These are phyloP conservation scores for Penicillium hesseltinei DNA, from an alignment of 2,329 filamentous ascomycete species.

Conservation along the genomic window DNA sequence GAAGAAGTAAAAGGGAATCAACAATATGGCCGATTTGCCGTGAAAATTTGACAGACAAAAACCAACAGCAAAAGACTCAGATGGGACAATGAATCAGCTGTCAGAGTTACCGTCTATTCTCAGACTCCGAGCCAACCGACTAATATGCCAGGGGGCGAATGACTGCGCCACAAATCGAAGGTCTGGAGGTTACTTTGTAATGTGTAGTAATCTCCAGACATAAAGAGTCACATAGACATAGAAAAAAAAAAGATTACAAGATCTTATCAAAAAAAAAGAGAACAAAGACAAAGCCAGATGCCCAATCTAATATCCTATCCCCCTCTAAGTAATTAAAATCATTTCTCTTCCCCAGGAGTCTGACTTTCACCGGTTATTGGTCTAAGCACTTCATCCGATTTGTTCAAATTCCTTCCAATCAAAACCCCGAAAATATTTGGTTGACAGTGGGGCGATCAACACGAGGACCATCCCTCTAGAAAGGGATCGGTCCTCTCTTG, in stretches of 20 bases:
- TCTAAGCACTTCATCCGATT: slow-evolving; percentile 11
- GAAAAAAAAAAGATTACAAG: background rate
- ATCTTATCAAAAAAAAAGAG: background rate
- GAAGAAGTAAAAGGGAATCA: background rate
- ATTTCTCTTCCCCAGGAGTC: background rate
- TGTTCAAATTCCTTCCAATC: slow-evolving; percentile 10
- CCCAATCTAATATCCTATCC: background rate
- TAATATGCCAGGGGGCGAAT: slow-evolving; percentile 10
- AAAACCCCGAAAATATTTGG: background rate
- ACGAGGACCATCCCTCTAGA: slow-evolving; percentile 4
- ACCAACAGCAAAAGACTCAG: background rate
- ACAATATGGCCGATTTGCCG: background rate
- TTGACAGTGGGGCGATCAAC: slow-evolving; percentile 3
- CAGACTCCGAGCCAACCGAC: background rate
- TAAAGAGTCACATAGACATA: background rate
- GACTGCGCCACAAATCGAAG: slow-evolving; percentile 6
- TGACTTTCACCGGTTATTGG: slow-evolving; percentile 4
- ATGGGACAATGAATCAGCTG: slow-evolving; percentile 4
- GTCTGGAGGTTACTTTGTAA: background rate
- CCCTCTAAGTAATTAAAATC: background rate
- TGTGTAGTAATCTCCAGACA: background rate
- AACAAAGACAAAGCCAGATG: background rate
- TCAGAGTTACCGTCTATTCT: background rate
- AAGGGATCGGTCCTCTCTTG: background rate
- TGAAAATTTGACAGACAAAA: background rate